A percentile compares a stretch with the other conserved stretches of the same genome.
Conservation (phyloP, 2,329 filamentous ascomycete species). For the Trichoderma sp. region DNA sequence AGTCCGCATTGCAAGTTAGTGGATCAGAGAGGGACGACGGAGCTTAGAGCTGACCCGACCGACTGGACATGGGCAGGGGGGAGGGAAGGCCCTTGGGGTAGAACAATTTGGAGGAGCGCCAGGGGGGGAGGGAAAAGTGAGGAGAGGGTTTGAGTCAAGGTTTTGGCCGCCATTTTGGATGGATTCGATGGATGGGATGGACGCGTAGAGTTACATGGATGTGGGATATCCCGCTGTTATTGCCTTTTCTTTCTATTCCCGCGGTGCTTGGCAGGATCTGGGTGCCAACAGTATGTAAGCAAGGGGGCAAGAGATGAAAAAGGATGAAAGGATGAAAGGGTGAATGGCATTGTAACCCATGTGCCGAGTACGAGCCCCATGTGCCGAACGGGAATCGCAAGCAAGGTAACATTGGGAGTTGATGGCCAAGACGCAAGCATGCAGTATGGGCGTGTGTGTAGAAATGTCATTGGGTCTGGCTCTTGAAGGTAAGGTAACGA, state of each 20-base stretch:
- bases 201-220: background rate
- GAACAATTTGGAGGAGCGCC: background rate
- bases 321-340: constrained; percentile 13
- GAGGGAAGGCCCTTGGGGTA: background rate
- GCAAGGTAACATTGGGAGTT: background rate
- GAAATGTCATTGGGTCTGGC: background rate
- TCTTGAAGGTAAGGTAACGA: background rate
- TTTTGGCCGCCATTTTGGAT: background rate
- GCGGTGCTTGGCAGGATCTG: background rate
- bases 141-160: background rate
- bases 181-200: background rate
- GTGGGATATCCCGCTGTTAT: background rate
- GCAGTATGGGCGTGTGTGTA: background rate
- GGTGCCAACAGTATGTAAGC: background rate
- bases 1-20: background rate
- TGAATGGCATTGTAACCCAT: background rate
- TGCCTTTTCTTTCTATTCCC: background rate
- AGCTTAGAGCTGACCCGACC: constrained; percentile 11
- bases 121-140: background rate
- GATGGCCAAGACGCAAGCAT: background rate
- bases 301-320: background rate
- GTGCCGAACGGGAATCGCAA: background rate
- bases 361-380: constrained; percentile 7
- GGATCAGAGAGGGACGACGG: background rate
- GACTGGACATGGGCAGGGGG: constrained; percentile 4